Conservation (phyloP, 2,329 filamentous ascomycete species). For the Ophiostoma angusticollis region DNA sequence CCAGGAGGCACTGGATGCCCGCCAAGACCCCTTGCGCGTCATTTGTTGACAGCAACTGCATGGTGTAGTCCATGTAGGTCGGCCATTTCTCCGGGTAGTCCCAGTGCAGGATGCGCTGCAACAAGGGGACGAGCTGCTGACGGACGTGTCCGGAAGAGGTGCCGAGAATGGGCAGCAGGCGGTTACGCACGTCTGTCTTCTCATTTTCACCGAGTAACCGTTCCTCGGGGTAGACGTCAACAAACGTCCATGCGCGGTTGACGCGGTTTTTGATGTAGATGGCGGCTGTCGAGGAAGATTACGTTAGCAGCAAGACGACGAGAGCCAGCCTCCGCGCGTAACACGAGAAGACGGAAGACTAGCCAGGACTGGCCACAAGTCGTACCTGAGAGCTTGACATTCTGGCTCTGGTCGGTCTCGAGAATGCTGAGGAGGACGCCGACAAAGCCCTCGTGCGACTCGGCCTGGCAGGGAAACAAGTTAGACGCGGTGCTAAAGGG, state of each 20-base stretch:
- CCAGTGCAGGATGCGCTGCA: constrained; percentile 90
- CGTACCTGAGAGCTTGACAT: constrained; percentile 80
- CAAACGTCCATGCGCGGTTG: constrained; percentile 75
- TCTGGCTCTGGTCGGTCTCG: constrained; percentile 73
- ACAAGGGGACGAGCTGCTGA: constrained; percentile 82
- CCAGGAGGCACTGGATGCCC: constrained; percentile 83
- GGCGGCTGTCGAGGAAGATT: constrained; percentile 48
- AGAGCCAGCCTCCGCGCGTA: background rate
- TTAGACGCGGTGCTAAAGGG: constrained; percentile 8
- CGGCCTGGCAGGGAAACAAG: constrained; percentile 47
- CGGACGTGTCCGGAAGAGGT: constrained; percentile 69
- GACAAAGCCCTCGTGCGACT: constrained; percentile 79
- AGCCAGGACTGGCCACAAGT: constrained; percentile 17
- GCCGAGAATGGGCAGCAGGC: constrained; percentile 79
- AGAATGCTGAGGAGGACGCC: constrained; percentile 84
- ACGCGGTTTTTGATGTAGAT: constrained; percentile 98
- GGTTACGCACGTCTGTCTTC: constrained; percentile 74
- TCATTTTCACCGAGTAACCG: constrained; percentile 76
- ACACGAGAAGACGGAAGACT: constrained; percentile 3
- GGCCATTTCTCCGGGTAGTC: constrained; percentile 95
- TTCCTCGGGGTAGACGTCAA: constrained; percentile 60
- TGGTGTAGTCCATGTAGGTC: constrained; percentile 81
- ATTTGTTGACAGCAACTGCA: constrained; percentile 77
- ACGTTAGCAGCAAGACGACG: background rate
- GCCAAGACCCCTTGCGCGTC: constrained; percentile 80